A percentile compares a stretch with the other conserved stretches of the same genome.
These are phyloP conservation scores for Ustilago nuda DNA, from an alignment of 1,284 basidiomycete genomes.

Conservation along the genomic window DNA sequence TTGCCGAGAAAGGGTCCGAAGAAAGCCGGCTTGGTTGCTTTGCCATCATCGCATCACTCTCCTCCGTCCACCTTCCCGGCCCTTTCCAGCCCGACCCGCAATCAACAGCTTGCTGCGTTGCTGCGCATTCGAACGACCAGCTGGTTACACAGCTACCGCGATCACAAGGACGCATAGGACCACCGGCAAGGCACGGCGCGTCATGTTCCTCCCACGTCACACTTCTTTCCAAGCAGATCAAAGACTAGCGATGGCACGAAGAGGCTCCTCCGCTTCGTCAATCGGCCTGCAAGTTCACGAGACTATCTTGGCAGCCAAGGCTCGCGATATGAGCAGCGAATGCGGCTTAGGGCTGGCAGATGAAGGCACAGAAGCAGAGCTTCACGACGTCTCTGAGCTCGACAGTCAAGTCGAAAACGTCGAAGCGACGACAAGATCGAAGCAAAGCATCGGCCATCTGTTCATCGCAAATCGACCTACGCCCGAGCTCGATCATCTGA, in stretches of 20 bases:
- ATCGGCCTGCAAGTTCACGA: constrained; percentile 49
- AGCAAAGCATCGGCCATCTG: constrained; percentile 13
- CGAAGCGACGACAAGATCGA: background rate
- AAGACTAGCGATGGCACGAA: constrained; percentile 14
- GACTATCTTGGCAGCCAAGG: constrained; percentile 38
- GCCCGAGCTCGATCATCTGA: background rate
- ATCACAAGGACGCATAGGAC: background rate
- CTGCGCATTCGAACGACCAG: background rate
- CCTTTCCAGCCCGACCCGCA: no score
- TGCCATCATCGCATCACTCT: background rate
- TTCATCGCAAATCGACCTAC: constrained; percentile 7
- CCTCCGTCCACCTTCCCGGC: background rate
- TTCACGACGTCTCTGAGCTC: background rate
- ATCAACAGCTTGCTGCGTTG: background rate
- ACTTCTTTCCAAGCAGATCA: constrained; percentile 24
- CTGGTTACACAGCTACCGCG: background rate
- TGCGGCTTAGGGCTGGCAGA: constrained; percentile 40
- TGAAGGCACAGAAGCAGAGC: background rate
- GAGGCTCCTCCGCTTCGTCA: constrained; percentile 17
- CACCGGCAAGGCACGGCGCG: background rate
- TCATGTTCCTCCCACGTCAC: constrained; percentile 25
- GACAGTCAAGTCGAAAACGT: background rate
- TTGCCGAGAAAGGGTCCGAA: background rate
- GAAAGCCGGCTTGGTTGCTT: background rate
- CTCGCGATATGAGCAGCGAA: constrained; percentile 35